phyloP scores from a whole-genome alignment of 148 eudicot species.

The Vaccinium darrowii region DNA sequence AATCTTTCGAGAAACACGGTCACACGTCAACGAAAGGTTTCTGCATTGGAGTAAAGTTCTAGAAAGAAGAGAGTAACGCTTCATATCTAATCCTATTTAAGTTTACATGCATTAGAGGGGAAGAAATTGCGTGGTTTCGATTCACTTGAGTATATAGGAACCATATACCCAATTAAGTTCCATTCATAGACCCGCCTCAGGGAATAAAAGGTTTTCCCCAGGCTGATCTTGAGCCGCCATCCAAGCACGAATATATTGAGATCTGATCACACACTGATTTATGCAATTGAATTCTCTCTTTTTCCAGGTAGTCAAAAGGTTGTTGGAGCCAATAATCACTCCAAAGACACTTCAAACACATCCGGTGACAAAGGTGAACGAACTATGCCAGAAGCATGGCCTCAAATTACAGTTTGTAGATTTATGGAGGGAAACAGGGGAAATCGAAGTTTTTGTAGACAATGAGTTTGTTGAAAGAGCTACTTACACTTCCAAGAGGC shows the following conservation, averaged over 20 bases:
- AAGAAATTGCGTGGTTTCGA: background rate
- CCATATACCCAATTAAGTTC: background rate
- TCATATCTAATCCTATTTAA: background rate
- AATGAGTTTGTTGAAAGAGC: conserved; percentile 32
- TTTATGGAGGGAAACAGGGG: conserved; percentile 34
- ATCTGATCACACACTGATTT: no score
- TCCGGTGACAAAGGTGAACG: conserved; percentile 38
- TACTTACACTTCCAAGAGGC: conserved; percentile 25
- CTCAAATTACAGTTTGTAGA: conserved; percentile 21
- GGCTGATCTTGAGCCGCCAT: no score
- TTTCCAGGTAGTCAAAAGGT: conserved; percentile 32
- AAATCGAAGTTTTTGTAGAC: conserved; percentile 28
- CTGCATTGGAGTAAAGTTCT: background rate
- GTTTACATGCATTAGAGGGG: background rate
- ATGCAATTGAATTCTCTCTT: background rate
- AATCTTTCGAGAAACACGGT: background rate
- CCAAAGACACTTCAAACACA: conserved; percentile 30
- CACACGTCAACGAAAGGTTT: background rate
- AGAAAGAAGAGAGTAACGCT: background rate
- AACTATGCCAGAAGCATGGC: conserved; percentile 47
- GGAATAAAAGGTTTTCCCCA: no score
- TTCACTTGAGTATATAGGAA: background rate
- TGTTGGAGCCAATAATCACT: conserved; percentile 49
- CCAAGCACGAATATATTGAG: background rate
- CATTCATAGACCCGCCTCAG: no score